Percentiles rank a stretch among this genome's conserved stretches.
Evolutionary conservation across 495 filamentous ascomycete genomes (phyloP).

Genomic region (Podospora didyma): DNA sequence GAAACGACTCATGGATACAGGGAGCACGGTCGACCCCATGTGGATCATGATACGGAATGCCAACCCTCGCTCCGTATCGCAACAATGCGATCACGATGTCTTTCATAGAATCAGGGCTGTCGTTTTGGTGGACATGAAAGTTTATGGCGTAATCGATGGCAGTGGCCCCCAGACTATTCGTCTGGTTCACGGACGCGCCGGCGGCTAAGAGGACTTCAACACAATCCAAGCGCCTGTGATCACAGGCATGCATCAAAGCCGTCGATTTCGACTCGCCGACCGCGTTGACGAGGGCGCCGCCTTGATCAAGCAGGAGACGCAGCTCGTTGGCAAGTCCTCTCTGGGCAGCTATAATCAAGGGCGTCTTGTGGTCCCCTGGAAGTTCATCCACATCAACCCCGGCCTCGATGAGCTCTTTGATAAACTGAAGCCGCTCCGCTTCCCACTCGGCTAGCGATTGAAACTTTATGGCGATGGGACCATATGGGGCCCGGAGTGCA

Average conservation of each 20-base stretch:
- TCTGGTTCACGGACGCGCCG: not conserved
- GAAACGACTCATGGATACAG: not conserved
- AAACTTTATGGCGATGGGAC: not conserved
- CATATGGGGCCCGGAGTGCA: not conserved
- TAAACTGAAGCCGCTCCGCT: not conserved
- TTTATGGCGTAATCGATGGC: not conserved
- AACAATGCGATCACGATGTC: not conserved
- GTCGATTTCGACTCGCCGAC: not conserved
- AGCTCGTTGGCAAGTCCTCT: not conserved
- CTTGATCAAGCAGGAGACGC: not conserved
- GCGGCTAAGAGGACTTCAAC: not conserved
- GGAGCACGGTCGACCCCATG: not conserved
- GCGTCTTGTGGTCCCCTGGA: not conserved
- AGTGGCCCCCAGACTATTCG: not conserved
- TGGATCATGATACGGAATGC: not conserved
- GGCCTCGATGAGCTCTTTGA: not conserved
- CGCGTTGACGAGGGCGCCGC: slow-evolving; percentile 7
- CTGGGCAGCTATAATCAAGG: slow-evolving; percentile 3
- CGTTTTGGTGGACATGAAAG: not conserved
- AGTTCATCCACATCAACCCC: slow-evolving; percentile 1
- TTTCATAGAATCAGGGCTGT: not conserved
- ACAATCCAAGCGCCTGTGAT: not conserved
- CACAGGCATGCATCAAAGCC: not conserved
- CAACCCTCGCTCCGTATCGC: not conserved
- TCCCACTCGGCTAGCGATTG: not conserved